Evolutionary conservation across 2,329 filamentous ascomycete genomes (phyloP).

Genomic region (Delphinella strobiligena): DNA sequence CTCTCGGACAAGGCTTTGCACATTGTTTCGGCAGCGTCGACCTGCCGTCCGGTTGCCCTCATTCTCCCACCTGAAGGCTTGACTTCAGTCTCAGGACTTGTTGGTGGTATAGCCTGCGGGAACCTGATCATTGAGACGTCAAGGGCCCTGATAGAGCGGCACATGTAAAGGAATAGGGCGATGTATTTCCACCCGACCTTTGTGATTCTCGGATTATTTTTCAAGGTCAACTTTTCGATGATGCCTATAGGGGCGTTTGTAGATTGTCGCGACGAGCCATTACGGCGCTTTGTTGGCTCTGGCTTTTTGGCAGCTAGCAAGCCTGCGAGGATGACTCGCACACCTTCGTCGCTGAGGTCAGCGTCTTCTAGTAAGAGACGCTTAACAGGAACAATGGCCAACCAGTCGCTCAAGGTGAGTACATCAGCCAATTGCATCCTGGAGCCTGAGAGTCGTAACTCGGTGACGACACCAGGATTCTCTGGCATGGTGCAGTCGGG

Average conservation of each 20-base stretch:
- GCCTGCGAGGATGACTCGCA: constrained; percentile 76
- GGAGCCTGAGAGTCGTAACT: constrained; percentile 74
- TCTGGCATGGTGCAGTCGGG: constrained; percentile 51
- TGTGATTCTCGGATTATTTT: constrained; percentile 78
- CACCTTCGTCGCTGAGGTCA: constrained; percentile 72
- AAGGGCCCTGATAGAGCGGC: constrained; percentile 69
- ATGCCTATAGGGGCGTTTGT: constrained; percentile 50
- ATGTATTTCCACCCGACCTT: constrained; percentile 85
- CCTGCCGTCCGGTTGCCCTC: constrained; percentile 13
- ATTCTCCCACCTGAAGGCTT: constrained; percentile 12
- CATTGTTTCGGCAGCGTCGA: constrained; percentile 53
- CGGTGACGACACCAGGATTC: constrained; percentile 64
- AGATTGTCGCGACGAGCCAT: constrained; percentile 13
- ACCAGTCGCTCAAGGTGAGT: constrained; percentile 79
- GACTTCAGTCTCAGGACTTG: constrained; percentile 12
- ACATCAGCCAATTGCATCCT: constrained; percentile 74
- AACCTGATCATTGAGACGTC: constrained; percentile 81
- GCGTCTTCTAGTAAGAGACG: constrained; percentile 81
- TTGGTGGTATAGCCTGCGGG: constrained; percentile 35
- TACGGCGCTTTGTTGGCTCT: constrained; percentile 23
- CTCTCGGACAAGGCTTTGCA: constrained; percentile 66
- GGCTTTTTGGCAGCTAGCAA: constrained; percentile 67
- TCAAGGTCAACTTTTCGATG: constrained; percentile 75
- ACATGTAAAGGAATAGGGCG: constrained; percentile 81
- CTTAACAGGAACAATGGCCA: constrained; percentile 83